Base-by-base conservation (phyloP, 352 stramenopile species). In the Pythium aphanidermatum region DNA sequence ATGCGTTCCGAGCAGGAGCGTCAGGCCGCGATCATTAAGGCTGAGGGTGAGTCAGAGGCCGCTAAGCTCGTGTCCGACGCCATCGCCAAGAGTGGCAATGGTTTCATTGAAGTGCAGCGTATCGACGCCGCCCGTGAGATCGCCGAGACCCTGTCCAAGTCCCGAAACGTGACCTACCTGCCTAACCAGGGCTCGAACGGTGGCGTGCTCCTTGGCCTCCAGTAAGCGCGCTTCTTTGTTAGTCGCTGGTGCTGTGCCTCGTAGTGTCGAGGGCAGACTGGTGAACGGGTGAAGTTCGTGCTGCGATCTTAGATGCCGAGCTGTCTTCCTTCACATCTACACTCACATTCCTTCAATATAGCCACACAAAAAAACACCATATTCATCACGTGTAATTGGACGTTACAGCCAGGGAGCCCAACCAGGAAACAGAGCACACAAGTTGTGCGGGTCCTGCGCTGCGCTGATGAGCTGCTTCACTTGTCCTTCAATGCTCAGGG, bases 101-200 rank as follows among this genome's bases (percentile, higher is more conserved):
- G 95, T 35, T 97, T 99, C 68, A 98, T 99, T 52, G 97, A 99
- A 68, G 96, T 99, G 46, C 92, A 98, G 66, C 92, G 96, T 64
- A 99, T 99, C 57, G 97, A 99, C 68, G 97, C 97, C 12, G 97
- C 97, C n/a, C 98, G 97, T 56, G 96, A 99, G 68, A 99, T 99
- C 65, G 97, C 97, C 5, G 86, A 92, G 70, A 98, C 96, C 30
- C 79, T 99, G 24, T 91, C 96, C 39, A 92, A 89, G 66, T 96
- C 90, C 43, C 90, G 95, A 58, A 99, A 99, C 71, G 85, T 99
- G 44, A 98, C 95, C 41, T 99, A 99, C 81, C 74, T 99, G 50
- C 97, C 97, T 28, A 87, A 91, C 47, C 78, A 95, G 58, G 69
- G 76, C 46, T 65, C 73, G 63, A 96, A 86, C 60, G 80, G 80